Evolutionary conservation across 495 filamentous ascomycete genomes (phyloP).

Genomic region (Penicillium waksmanii): DNA sequence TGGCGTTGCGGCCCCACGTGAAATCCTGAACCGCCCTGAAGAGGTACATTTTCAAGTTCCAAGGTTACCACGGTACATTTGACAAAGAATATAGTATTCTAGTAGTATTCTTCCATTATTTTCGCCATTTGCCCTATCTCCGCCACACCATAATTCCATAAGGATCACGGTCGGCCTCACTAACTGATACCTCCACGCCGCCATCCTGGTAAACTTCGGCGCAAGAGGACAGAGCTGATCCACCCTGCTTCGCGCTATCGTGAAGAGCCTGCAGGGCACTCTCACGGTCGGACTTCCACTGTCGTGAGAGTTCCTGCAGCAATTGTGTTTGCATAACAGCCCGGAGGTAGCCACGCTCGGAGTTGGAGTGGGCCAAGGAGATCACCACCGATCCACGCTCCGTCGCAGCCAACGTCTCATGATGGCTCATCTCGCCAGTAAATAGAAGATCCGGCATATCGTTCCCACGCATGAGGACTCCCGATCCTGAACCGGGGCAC

Average conservation of each 20-base stretch:
- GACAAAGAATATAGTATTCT: neutral
- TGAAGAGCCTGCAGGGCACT: constrained; percentile 38
- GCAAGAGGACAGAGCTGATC: constrained; percentile 31
- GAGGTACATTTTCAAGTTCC: neutral
- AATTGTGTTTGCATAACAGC: constrained; percentile 71
- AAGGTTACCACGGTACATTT: neutral
- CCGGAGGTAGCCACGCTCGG: constrained; percentile 78
- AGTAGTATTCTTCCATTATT: neutral
- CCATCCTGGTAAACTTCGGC: constrained; percentile 53
- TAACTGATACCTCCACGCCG: constrained; percentile 68
- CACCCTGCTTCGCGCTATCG: constrained; percentile 30
- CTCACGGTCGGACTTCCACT: constrained; percentile 53
- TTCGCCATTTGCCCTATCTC: neutral
- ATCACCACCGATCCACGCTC: constrained; percentile 88
- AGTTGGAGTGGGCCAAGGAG: constrained; percentile 88
- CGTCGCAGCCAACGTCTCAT: constrained; percentile 82
- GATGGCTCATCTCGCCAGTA: constrained; percentile 92
- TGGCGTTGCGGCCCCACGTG: constrained; percentile 27
- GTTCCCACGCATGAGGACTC: constrained; percentile 65
- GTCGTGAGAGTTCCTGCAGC: constrained; percentile 53
- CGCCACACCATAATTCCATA: constrained; percentile 67
- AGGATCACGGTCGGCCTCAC: constrained; percentile 78
- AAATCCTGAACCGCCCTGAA: too few species aligned
- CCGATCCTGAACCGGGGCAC: constrained; percentile 83
- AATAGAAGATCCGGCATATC: constrained; percentile 75